Conservation (phyloP, 2,329 filamentous ascomycete species). For the Elsinoe batatas region DNA sequence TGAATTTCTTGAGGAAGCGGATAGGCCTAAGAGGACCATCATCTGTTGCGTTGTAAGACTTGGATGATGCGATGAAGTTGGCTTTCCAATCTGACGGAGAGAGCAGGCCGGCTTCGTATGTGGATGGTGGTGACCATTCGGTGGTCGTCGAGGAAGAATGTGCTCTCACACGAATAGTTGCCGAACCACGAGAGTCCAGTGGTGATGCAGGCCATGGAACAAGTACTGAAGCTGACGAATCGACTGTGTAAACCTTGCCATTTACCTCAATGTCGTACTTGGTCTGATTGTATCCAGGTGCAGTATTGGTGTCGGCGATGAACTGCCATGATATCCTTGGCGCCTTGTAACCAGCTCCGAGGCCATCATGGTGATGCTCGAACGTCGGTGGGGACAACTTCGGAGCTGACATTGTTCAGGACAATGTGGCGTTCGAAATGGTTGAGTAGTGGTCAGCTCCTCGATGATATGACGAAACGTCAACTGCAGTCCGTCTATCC, state of each 20-base stretch:
- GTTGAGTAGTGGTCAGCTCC: no score
- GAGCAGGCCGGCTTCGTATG: not conserved
- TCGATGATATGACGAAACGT: not conserved
- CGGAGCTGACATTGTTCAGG: not conserved
- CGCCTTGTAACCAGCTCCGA: not conserved
- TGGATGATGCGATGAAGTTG: slow-evolving; percentile 11
- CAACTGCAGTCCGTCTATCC: not conserved
- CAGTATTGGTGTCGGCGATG: not conserved
- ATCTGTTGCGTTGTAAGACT: not conserved
- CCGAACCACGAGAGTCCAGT: not conserved
- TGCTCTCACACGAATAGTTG: slow-evolving; percentile 12
- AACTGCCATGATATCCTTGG: slow-evolving; percentile 15
- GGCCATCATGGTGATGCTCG: slow-evolving; percentile 6
- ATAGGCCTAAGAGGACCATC: slow-evolving; percentile 7
- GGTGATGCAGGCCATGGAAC: slow-evolving; percentile 13
- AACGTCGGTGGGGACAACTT: not conserved
- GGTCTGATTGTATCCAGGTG: slow-evolving; percentile 5
- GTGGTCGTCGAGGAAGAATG: not conserved
- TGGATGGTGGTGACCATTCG: slow-evolving; percentile 4
- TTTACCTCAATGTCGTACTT: slow-evolving; percentile 11
- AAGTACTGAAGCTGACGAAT: slow-evolving; percentile 11
- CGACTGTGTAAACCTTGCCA: slow-evolving; percentile 1
- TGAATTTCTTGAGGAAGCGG: slow-evolving; percentile 30
- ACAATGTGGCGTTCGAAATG: not conserved
- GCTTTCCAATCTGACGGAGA: not conserved